phyloP scores from a whole-genome alignment of 2,329 filamentous ascomycete species.

The Colletotrichum sublineola region DNA sequence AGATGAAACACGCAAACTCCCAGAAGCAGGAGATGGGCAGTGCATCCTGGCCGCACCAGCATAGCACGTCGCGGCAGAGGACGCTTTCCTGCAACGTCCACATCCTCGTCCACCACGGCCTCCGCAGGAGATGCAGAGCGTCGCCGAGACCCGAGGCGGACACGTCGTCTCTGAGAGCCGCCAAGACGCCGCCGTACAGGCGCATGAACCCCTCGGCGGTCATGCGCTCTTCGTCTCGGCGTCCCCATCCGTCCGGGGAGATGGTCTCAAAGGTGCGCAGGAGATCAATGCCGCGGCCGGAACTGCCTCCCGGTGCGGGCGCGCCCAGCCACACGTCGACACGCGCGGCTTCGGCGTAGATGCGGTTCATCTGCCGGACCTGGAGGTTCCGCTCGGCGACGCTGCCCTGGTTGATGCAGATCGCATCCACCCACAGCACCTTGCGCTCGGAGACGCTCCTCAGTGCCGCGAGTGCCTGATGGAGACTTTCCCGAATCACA shows the following conservation, averaged over 20 bases:
- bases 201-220: neutral
- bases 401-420: slow-evolving; percentile 34
- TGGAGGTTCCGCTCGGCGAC: neutral
- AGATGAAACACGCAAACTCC: neutral
- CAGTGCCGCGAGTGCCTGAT: neutral
- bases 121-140: neutral
- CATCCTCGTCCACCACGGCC: neutral
- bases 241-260: neutral
- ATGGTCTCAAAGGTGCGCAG: neutral
- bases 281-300: neutral
- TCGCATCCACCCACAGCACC: neutral
- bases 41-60: neutral
- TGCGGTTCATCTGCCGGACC: neutral
- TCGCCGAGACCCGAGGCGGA: neutral
- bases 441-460: neutral
- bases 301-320: neutral
- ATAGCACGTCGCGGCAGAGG: neutral
- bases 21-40: neutral
- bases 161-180: neutral
- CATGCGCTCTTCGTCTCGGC: neutral
- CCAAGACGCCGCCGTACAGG: neutral
- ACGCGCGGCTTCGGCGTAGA: neutral
- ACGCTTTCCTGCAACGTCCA: neutral
- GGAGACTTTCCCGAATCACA: neutral
- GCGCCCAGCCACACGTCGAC: neutral